Evolutionary conservation across 176 grass and related monocot genomes (phyloP), one percentile per base, ranked within the genome.

Genomic region (Themeda triandra): DNA sequence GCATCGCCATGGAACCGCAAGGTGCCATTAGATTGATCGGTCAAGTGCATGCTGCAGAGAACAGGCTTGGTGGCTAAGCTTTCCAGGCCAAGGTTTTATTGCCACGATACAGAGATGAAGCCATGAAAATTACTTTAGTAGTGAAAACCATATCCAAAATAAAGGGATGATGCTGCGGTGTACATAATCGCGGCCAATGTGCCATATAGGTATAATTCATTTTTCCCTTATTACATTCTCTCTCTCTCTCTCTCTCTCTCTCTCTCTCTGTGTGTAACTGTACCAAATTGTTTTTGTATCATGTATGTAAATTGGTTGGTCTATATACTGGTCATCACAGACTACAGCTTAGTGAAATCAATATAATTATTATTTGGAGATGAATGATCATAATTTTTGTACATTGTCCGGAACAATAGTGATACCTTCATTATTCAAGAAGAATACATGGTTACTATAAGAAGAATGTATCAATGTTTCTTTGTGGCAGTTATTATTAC

Each of bases 121-220:
- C 41, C 10, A 36, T 70, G 68, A 86, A 83, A 76, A 65, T 83
- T 88, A 76, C 23, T 84, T 82, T 46, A 76, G 73, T 66, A 80
- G 62, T 21, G 12, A 80, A 72, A 90, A 88, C 7, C 11, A 81
- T 33, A 78, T 74, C 62, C 64, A 83, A 91, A 83, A 91, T 90
- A 90, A 93, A 91, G 85, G 72, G 79, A 63, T 83, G 85, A 9
- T 86, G 88, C 88, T 91, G 88, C 86, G 83, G 79, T 84, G 82
- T 89, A 91, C 76, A 91, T 87, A 86, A 88, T 89, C 80, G 73
- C 45, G 58, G 83, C 18, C 83, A 87, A 63, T 79, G 71, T 73
- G 67, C 69, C 72, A 94, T 73, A 88, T 87, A 68, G 75, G 80
- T 89, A 89, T 84, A 82, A 83, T 92, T 89, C 86, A 69, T 37